Percentiles rank a stretch among this genome's conserved stretches.
phyloP scores from a whole-genome alignment of 2,329 filamentous ascomycete genomes.

The Macrophomina pseudophaseolina region DNA sequence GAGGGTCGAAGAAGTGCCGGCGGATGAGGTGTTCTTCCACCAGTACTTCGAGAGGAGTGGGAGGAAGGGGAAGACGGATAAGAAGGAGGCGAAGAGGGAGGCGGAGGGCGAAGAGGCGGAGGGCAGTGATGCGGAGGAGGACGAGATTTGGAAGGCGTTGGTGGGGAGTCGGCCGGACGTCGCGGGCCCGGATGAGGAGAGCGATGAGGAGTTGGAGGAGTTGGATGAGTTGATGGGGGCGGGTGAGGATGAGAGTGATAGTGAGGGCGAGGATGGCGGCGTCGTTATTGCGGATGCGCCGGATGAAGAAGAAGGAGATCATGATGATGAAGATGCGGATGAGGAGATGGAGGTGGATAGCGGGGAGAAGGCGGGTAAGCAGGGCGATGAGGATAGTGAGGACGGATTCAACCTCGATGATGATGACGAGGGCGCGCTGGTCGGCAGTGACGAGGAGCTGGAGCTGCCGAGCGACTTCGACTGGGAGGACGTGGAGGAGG shows the following conservation, averaged over 20 bases:
- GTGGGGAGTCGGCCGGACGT: conserved; percentile 80
- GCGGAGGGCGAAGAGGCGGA: conserved; percentile 48
- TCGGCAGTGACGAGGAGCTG: conserved; percentile 61
- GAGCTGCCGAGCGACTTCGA: conserved; percentile 58
- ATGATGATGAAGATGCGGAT: conserved; percentile 46
- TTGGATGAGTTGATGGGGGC: conserved; percentile 51
- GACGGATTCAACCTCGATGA: conserved; percentile 48
- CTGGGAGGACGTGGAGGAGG: conserved; percentile 51
- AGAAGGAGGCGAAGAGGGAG: conserved; percentile 53
- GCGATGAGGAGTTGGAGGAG: conserved; percentile 61
- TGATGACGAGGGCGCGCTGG: conserved; percentile 61
- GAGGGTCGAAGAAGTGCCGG: conserved; percentile 84
- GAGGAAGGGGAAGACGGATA: conserved; percentile 61
- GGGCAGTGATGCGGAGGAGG: conserved; percentile 70
- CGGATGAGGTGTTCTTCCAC: conserved; percentile 97
- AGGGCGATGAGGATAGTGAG: conserved; percentile 41
- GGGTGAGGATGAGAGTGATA: conserved; percentile 54
- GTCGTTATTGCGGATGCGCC: conserved; percentile 49
- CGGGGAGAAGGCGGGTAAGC: conserved; percentile 38
- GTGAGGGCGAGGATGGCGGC: conserved; percentile 54
- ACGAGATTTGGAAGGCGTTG: conserved; percentile 91
- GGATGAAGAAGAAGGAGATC: conserved; percentile 47
- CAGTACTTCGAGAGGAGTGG: conserved; percentile 82
- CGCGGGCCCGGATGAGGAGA: conserved; percentile 66
- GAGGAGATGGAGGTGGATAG: conserved; percentile 32